Base-by-base conservation (phyloP, 495 filamentous ascomycete genomes). In the Baudoinia panamericana region DNA sequence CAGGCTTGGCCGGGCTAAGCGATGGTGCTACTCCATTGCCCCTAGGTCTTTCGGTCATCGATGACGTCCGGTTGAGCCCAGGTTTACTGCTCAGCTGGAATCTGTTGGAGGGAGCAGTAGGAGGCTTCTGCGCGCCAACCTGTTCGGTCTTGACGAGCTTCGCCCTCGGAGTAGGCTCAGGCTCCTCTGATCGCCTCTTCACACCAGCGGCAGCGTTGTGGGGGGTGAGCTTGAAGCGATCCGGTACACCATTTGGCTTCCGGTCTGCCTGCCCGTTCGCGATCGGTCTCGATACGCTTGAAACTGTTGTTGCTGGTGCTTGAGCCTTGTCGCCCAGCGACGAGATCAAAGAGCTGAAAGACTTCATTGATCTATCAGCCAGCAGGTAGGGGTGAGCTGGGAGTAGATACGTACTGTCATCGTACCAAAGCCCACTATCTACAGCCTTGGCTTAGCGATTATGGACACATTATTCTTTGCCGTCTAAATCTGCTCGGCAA, bases 321-420 rank as follows among this genome's bases (percentile, higher is more conserved):
- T 52, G 50, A 23, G 59, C 48, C 15, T 60, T 61, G 30, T 63
- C 68, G 54, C 65, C 61, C 27, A 75, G 63, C 24, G 68, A 71
- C 43, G 70, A 65, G 39, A 74, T 63, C 20, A 74, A 63, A 17
- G 72, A 75, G 52, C 71, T 71, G 51, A 76, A 66, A 43, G 72
- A 73, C 72, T 76, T 29, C 7, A 3, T 1, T 19, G 13, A 17
- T 26, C 28, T 34, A 37, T 41, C 37, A 46, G 28, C 35, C 33
- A n/a, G n/a, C n/a, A n/a, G n/a, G n/a, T n/a, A n/a, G n/a, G n/a
- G n/a, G n/a, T n/a, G n/a, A n/a, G n/a, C n/a, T n/a, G n/a, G n/a
- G 3, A 37, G 7, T 23, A n/a, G 7, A n/a, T 20, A 39, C 43
- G 0, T 13, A 39, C 43, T 20, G 30, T 26, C 29, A 35, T 43